Base-by-base conservation (phyloP, 768 basidiomycete species). In the Boletus sp. region DNA sequence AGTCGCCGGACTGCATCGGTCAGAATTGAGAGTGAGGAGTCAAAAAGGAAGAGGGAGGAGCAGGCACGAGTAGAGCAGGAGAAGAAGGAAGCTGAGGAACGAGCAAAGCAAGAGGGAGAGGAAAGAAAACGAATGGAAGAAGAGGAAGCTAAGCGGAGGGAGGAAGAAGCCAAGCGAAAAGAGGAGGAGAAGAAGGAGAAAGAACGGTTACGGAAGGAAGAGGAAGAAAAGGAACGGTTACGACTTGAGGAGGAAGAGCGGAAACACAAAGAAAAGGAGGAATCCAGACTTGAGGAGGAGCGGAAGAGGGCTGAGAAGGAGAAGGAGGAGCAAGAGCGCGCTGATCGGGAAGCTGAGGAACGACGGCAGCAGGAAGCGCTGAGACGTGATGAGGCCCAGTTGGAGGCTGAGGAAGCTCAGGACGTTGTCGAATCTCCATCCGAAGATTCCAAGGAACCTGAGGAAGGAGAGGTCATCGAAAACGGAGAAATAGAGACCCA, bases 21-120 rank as follows among this genome's bases (percentile, higher is more conserved):
- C 30, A 79, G 88, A 56, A 80, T 91, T 57, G 88, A 91, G 74
- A 83, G 74, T 15, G 77, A 77, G 64, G 79, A 83, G 49, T 78
- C 80, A 27, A 82, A 82, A 63, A 71, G 72, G 61, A 77, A 75
- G 68, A 71, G 78, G 11, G 79, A 58, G 52, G 77, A 75, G 21
- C 74, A 76, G 53, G 78, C 79, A 61, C 70, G 75, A 47, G 62
- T 71, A 60, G 70, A 74, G 56, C 64, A 72, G 50, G 69, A 73
- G 48, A 72, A 75, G 64, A 73, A 69, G 63, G 72, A 76, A 6
- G 68, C 64, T 7, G 70, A 73, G 61, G 70, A 72, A 45, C 72
- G 69, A 21, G 65, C 68, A 41, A 72, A 72, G 65, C 70, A 63
- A 51, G 69, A 72, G 34, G 66, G 68, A 37, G 68, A 72, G 51